A percentile compares a stretch with the other conserved stretches of the same genome.
These are phyloP conservation scores for Aspergillus indologenus DNA, from an alignment of 495 filamentous ascomycete genomes.

Conservation along the genomic window DNA sequence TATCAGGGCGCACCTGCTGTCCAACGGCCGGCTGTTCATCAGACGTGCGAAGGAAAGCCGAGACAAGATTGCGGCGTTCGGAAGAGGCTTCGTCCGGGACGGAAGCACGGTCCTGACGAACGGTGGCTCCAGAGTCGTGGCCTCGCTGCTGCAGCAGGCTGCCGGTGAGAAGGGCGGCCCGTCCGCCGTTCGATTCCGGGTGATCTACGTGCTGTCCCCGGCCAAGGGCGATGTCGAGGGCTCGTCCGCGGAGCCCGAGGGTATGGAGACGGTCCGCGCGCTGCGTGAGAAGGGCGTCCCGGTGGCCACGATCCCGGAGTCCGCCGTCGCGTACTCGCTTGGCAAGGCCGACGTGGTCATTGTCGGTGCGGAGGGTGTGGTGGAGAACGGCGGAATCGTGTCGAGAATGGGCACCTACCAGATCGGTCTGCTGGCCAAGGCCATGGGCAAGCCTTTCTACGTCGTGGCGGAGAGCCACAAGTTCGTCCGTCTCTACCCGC, in stretches of 20 bases:
- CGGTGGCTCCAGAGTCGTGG: slow-evolving; percentile 80
- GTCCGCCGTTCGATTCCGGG: slow-evolving; percentile 65
- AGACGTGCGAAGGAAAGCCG: slow-evolving; percentile 80
- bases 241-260: slow-evolving; percentile 49
- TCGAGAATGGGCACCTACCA: slow-evolving; percentile 89
- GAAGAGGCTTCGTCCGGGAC: slow-evolving; percentile 71
- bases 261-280: slow-evolving; percentile 60
- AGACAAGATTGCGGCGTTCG: slow-evolving; percentile 75
- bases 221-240: slow-evolving; percentile 30
- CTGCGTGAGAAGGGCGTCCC: slow-evolving; percentile 71
- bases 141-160: slow-evolving; percentile 68
- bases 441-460: slow-evolving; percentile 76
- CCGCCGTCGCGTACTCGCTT: slow-evolving; percentile 81
- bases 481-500: slow-evolving; percentile 77
- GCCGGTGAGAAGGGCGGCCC: slow-evolving; percentile 60
- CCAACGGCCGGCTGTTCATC: slow-evolving; percentile 81
- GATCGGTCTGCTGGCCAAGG: slow-evolving; percentile 77
- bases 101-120: slow-evolving; percentile 80
- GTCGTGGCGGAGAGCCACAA: slow-evolving; percentile 95
- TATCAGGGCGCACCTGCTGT: slow-evolving; percentile 75
- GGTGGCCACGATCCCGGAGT: slow-evolving; percentile 78
- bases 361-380: slow-evolving; percentile 90
- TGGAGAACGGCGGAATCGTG: slow-evolving; percentile 91
- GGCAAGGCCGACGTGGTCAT: slow-evolving; percentile 77
- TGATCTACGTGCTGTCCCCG: slow-evolving; percentile 70